Evolutionary conservation across 148 eudicot species (phyloP).

Genomic region (Rhododendron kiyosumense): DNA sequence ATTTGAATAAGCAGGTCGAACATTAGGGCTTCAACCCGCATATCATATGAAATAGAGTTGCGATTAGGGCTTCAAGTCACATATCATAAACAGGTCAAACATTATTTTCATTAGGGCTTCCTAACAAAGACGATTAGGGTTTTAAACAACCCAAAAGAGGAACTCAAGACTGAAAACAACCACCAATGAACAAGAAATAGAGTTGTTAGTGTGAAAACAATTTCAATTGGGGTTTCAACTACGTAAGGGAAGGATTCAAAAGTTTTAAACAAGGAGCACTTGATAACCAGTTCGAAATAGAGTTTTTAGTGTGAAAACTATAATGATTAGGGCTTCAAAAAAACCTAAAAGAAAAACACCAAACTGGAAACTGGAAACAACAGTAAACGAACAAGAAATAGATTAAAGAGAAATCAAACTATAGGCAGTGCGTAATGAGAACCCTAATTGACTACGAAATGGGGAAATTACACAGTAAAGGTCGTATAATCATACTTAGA

Average conservation of each 20-base stretch:
- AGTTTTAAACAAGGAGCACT: background rate
- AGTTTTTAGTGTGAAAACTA: background rate
- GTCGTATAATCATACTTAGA: background rate
- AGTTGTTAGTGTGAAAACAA: too few species aligned
- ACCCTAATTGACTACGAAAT: background rate
- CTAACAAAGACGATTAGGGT: too few species aligned
- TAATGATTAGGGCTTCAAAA: slow-evolving; percentile 21
- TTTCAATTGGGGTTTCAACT: too few species aligned
- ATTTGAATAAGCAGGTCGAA: background rate
- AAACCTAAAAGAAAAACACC: background rate
- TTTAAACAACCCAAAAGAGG: too few species aligned
- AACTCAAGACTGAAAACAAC: too few species aligned
- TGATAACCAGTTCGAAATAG: background rate
- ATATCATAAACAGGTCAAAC: too few species aligned
- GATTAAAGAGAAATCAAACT: background rate
- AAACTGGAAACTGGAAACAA: background rate
- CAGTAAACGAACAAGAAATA: background rate
- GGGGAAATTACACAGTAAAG: background rate
- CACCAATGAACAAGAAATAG: too few species aligned
- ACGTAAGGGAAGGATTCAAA: too few species aligned
- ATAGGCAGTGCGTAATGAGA: background rate
- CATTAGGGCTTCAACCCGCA: background rate
- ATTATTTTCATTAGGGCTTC: too few species aligned
- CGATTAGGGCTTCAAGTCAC: too few species aligned
- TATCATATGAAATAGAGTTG: background rate